Evolutionary conservation across 106 monocot genomes (phyloP), one percentile per base, ranked within the genome.

Genomic region (Triglochin maritima): DNA sequence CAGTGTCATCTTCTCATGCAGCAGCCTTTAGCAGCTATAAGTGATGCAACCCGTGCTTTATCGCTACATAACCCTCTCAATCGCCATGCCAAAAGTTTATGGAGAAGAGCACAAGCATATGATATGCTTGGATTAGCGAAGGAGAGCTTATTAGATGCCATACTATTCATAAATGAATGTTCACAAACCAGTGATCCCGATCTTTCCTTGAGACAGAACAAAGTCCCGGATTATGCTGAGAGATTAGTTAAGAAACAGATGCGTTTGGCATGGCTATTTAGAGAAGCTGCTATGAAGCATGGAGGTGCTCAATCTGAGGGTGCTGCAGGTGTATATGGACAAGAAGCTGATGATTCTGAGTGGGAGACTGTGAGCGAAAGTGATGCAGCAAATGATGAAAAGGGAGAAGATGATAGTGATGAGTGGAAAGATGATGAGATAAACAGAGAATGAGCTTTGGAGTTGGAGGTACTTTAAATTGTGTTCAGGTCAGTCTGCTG

Each of bases 361-460:
- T 96, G 96, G 96, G 96, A 96, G 77, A 96, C 96, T 16, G 96
- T 82, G 5, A 96, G 96, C 68, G 91, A 84, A 68, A 91, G 88
- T 80, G 96, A 91, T 70, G 53, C 72, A 55, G 92, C 64, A 61
- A 77, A 79, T 76, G 80, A 79, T 71, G 74, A 69, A 58, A 78
- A 57, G 46, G 57, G 69, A 50, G 55, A 56, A 46, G 78, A 81
- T 47, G 71, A 81, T 13, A 56, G 46, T 15, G 16, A 46, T 57
- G 56, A 58, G 10, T 57, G 57, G 57, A 57, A 57, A 52, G 53
- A 66, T 42, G 53, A 17, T 17, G 43, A 66, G 17, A 52, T 16
- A 4, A 66, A 5, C 5, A 44, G 51, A 66, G 52, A 66, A 64
- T 64, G 48, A 49, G 47, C 45, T n/a, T n/a, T n/a, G n/a, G n/a